Base-by-base conservation (phyloP, 371 early-diverging fungal genomes). In the Apophysomyces ossiformis region DNA sequence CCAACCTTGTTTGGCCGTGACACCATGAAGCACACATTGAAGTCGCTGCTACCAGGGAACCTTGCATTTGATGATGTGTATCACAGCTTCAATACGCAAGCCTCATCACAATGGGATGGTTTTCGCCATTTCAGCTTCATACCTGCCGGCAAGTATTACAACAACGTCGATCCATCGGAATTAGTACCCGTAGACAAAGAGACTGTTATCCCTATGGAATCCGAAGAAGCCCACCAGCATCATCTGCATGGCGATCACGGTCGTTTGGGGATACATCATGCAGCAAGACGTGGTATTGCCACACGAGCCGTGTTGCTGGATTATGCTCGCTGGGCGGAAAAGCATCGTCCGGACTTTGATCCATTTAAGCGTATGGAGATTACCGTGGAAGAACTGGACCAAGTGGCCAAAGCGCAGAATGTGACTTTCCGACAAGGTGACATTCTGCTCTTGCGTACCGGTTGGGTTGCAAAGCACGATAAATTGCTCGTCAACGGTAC, bases 41-140 rank as follows among this genome's bases (percentile, higher is more conserved):
- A 57, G 18, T 18, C 58, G 5, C 47, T 74, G n/a, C 1, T 4
- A 5, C 57, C 39, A 6, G 16, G 36, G 1, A 7, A 38, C 3
- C 47, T 15, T 57, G 37, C 37, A 5, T 69, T 64, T 64, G 69
- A 69, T 41, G 69, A 69, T 37, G 6, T 43, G 36, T 64, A 64
- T 38, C 21, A 61, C 39, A 57, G 45, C 57, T 64, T 54, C 45
- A 69, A 69, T 41, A 50, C 65, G 4, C 69, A 69, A 35, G 37
- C 69, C 5, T 64, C 65, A 2, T 63, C 61, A 21, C 69, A 69
- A 39, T 69, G 69, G 69, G 69, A 69, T 26, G 65, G 69, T 5
- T 61, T 64, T 18, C 61, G 60, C 35, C 69, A 69, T n/a, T 38
- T 61, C n/a, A 44, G 57, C 11, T 45, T 61, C 16, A 15, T 47